phyloP scores from a whole-genome alignment of 306 rosid species.

The Cyclanthera cordifolia region DNA sequence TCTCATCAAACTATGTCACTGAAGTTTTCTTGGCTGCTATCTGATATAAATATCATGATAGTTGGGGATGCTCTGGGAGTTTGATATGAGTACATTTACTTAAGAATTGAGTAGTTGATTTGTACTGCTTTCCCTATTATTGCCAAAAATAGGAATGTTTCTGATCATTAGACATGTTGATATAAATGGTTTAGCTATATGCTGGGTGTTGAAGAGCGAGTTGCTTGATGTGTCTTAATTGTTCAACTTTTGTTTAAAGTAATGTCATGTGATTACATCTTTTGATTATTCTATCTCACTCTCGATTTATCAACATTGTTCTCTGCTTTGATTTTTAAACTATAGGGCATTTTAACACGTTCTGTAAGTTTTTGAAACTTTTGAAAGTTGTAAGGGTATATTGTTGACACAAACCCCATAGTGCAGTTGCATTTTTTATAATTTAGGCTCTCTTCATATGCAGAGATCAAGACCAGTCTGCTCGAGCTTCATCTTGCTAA shows the following conservation, averaged over 20 bases:
- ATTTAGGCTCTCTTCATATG: too few species aligned
- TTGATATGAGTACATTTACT: too few species aligned
- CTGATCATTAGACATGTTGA: neutral
- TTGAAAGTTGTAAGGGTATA: too few species aligned
- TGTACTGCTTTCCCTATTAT: too few species aligned
- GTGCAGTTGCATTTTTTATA: too few species aligned
- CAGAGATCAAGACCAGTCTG: conserved; percentile 21
- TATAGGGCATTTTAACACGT: too few species aligned
- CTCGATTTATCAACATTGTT: neutral
- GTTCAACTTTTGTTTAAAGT: neutral
- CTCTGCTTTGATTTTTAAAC: conserved; percentile 5
- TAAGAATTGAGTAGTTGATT: too few species aligned
- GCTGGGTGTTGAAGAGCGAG: neutral
- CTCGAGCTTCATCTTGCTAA: conserved; percentile 78
- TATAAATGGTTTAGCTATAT: conserved; percentile 1
- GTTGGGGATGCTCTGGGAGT: neutral
- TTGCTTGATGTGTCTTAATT: neutral
- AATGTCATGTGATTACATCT: neutral
- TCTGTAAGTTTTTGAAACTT: too few species aligned
- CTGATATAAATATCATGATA: neutral
- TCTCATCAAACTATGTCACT: neutral
- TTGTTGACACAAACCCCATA: too few species aligned
- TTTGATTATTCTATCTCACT: neutral
- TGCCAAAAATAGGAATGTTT: too few species aligned
- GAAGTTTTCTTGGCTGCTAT: neutral